Evolutionary conservation across 768 basidiomycete genomes (phyloP).

Genomic region (Mycena pura): DNA sequence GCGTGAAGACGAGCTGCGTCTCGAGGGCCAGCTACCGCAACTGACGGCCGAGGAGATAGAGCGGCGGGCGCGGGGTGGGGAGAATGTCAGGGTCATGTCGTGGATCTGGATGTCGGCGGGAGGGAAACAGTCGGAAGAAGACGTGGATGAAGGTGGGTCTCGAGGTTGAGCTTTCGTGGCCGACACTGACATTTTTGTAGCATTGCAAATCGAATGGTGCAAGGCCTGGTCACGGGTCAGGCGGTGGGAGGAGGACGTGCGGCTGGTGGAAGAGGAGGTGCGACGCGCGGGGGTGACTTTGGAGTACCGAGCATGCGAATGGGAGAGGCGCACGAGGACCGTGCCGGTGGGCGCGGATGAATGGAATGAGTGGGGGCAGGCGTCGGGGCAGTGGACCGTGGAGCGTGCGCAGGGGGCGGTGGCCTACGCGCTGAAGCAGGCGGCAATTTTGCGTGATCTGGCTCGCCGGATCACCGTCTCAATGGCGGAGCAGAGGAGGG

Average conservation of each 20-base stretch:
- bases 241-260: conserved; percentile 26
- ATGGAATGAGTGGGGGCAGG: no score
- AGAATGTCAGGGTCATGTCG: background rate
- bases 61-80: background rate
- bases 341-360: conserved; percentile 1
- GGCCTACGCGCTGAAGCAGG: background rate
- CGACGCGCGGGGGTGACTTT: background rate
- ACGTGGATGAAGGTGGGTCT: background rate
- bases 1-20: background rate
- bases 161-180: background rate
- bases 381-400: no score
- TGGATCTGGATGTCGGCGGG: background rate
- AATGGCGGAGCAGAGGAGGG: no score
- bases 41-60: background rate
- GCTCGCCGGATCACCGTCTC: no score
- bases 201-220: background rate
- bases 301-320: background rate
- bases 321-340: background rate
- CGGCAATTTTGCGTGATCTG: no score
- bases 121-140: background rate
- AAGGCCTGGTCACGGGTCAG: conserved; percentile 1
- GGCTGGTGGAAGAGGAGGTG: conserved; percentile 27
- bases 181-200: background rate
- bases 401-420: background rate
- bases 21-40: background rate